These are phyloP conservation scores for Bonia amplexicaulis DNA, from an alignment of 176 grass and related monocot species.

Conservation along the genomic window DNA sequence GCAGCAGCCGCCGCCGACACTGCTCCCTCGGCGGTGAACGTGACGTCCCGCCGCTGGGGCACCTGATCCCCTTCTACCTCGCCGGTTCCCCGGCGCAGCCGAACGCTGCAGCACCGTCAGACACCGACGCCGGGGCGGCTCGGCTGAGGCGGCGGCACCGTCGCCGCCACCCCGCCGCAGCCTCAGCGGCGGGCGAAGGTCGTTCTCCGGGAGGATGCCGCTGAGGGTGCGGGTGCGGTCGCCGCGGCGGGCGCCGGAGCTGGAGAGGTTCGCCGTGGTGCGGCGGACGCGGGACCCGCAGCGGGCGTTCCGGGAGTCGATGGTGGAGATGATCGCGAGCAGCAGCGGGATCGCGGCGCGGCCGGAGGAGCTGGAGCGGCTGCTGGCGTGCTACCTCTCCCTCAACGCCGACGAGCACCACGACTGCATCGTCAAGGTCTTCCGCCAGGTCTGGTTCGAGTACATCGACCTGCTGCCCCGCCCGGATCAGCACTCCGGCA, in stretches of 20 bases:
- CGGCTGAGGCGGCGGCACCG: neutral
- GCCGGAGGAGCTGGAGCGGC: constrained; percentile 73
- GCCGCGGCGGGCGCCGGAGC: constrained; percentile 16
- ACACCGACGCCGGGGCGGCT: neutral
- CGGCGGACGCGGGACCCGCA: constrained; percentile 69
- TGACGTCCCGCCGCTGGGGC: constrained; percentile 37
- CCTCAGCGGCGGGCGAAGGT: neutral
- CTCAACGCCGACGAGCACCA: constrained; percentile 88
- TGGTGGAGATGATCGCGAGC: constrained; percentile 78
- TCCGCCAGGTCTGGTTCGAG: constrained; percentile 72
- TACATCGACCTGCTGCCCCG: constrained; percentile 29
- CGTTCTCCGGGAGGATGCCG: constrained; percentile 38
- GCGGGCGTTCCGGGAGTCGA: constrained; percentile 68
- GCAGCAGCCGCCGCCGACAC: constrained; percentile 23
- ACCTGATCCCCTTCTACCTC: constrained; percentile 59
- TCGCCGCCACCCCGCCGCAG: constrained; percentile 2
- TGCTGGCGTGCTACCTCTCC: constrained; percentile 79
- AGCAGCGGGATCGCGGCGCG: constrained; percentile 26
- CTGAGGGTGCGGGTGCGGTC: constrained; percentile 32
- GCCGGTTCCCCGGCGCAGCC: neutral
- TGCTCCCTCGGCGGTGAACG: constrained; percentile 47
- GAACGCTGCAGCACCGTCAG: neutral
- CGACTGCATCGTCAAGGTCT: constrained; percentile 79
- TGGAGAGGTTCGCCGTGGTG: constrained; percentile 70
- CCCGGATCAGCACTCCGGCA: neutral